A percentile compares a stretch with the other conserved stretches of the same genome.
These are phyloP conservation scores for Solanum clarkiae DNA, from an alignment of 257 asterid species.

Conservation along the genomic window DNA sequence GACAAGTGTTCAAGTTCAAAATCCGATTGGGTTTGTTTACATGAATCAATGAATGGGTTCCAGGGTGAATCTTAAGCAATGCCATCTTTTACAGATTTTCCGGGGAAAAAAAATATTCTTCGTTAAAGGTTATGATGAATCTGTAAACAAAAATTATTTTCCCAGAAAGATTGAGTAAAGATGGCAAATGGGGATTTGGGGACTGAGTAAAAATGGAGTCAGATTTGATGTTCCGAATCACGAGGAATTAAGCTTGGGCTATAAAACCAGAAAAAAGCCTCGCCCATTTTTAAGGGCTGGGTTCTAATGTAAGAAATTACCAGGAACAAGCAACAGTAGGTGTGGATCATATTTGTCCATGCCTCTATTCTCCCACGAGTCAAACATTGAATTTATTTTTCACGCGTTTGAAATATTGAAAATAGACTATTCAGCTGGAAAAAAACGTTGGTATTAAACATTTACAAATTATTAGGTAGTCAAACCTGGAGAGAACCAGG, in stretches of 20 bases:
- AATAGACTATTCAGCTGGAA: neutral
- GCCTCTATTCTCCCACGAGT: neutral
- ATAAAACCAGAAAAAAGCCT: neutral
- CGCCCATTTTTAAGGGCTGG: neutral
- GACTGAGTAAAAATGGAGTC: neutral
- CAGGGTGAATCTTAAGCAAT: neutral
- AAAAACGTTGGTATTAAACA: neutral
- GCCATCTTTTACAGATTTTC: neutral
- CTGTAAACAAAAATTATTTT: neutral
- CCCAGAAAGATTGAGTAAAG: neutral
- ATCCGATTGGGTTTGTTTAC: neutral
- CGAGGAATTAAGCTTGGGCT: neutral
- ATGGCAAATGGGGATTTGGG: neutral
- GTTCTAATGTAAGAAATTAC: neutral
- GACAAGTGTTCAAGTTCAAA: neutral
- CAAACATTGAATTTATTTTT: neutral
- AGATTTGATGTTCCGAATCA: neutral
- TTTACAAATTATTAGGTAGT: slow-evolving; percentile 33
- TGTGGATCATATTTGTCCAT: neutral
- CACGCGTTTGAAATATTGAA: neutral
- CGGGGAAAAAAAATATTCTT: neutral
- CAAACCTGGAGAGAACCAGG: slow-evolving; percentile 65
- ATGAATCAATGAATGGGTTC: neutral
- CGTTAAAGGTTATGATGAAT: neutral
- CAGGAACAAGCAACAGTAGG: neutral